Evolutionary conservation across 2,329 filamentous ascomycete species (phyloP).

Genomic region (Talaromyces verruculosus): DNA sequence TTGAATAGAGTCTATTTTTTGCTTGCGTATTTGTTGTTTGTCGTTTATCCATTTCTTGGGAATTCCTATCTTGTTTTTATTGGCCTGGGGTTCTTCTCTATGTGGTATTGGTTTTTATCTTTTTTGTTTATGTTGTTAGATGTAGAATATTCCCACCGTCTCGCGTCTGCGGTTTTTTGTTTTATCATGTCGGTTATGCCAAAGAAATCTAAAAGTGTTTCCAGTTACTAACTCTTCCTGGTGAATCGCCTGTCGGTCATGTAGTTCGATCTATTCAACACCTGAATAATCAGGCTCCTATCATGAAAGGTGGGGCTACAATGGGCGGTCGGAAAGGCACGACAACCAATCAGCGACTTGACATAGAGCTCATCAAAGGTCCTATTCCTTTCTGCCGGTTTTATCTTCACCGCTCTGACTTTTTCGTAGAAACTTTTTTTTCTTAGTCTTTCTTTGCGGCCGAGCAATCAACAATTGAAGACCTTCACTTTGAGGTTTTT

Average conservation of each 20-base stretch:
- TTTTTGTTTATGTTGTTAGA: slow-evolving; percentile 13
- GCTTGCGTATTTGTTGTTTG: neutral
- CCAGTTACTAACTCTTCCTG: neutral
- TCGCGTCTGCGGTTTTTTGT: neutral
- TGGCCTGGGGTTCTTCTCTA: neutral
- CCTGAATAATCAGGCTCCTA: slow-evolving; percentile 1
- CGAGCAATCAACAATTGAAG: neutral
- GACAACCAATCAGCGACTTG: neutral
- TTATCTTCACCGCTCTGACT: slow-evolving; percentile 15
- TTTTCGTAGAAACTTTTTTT: slow-evolving; percentile 18
- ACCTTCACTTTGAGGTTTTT: neutral
- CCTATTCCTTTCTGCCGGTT: slow-evolving; percentile 7
- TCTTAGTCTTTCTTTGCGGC: neutral
- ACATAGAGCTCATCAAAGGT: neutral
- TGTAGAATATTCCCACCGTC: slow-evolving; percentile 18
- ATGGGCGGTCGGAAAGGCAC: neutral
- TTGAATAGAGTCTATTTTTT: neutral
- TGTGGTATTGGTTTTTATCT: neutral
- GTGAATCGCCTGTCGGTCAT: neutral
- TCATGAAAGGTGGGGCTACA: neutral
- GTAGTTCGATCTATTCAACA: neutral
- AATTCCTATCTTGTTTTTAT: neutral
- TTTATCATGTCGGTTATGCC: neutral
- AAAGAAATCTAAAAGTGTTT: slow-evolving; percentile 11
- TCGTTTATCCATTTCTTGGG: neutral